Evolutionary conservation across 1,284 basidiomycete species (phyloP), one percentile per base, ranked within the genome.

Genomic region (Cutaneotrichosporon cavernicola): DNA sequence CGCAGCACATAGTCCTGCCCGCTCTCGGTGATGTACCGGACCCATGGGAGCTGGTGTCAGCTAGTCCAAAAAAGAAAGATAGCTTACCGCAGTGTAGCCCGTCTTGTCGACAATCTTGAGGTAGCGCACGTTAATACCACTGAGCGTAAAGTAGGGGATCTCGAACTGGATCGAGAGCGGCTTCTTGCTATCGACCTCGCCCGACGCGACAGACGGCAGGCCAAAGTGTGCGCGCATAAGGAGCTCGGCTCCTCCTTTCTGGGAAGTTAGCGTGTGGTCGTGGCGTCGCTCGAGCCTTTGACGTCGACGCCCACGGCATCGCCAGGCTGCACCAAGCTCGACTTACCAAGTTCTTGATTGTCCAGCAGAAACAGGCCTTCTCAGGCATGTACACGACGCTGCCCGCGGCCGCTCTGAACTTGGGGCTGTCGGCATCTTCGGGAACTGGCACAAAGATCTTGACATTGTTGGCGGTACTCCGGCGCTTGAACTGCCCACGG

Each of bases 31-130:
- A 97, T 95, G 80, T 73, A 73, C 30, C 71, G 62, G 31, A 73
- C 72, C 72, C 72, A 73, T 16, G 72, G 65, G n/a, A 68, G 65
- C 95, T 80, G 92, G 78, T n/a, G 32, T 53, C 30, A 60, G 52
- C 32, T 36, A 16, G 18, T 30, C 8, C 51, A 30, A 4, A 31
- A 16, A 6, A 10, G 22, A 16, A 40, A 51, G 31, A 5, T 14
- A 13, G 18, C 51, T 30, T 34, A 53, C 51, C 51, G 92, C 64
- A 95, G 80, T 92, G 78, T 95, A 97, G 21, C 94, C 96, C 64
- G 91, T 94, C 85, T 99, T 98, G 81, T 99, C 97, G 1, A 98
- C 94, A 61, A 99, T 95, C 82, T 99, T 99, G 70, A 93, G 84
- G 77, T 97, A 98, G 60, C 95, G 52, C 26, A 62, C 67, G 80